These are phyloP conservation scores for Domatiomyces globalis DNA, from an alignment of 2,329 filamentous ascomycete genomes.

Conservation along the genomic window DNA sequence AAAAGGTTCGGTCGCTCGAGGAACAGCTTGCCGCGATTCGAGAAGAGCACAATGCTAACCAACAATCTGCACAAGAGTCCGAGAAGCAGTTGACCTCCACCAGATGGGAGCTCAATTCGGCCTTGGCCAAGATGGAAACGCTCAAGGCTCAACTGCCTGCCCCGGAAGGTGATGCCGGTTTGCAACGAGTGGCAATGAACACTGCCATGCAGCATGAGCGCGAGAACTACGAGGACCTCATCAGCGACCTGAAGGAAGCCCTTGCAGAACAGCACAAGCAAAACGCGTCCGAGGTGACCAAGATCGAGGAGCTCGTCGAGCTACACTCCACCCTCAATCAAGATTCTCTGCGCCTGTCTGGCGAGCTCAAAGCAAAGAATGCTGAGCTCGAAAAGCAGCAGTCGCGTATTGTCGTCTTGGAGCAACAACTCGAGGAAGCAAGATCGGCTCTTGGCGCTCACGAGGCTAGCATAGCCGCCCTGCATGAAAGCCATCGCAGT, in stretches of 20 bases:
- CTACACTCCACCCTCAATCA: conserved; percentile 51
- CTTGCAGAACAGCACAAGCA: conserved; percentile 69
- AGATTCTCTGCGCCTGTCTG: conserved; percentile 53
- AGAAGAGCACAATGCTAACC: conserved; percentile 54
- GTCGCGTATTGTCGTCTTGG: conserved; percentile 13
- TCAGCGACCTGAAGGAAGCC: conserved; percentile 53
- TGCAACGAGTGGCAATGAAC: conserved; percentile 23
- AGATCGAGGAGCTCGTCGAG: conserved; percentile 60
- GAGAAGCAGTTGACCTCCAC: conserved; percentile 60
- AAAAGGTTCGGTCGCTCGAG: conserved; percentile 41
- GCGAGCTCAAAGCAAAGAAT: conserved; percentile 43
- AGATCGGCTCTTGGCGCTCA: conserved; percentile 42
- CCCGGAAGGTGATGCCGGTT: conserved; percentile 16
- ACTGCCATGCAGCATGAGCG: conserved; percentile 38
- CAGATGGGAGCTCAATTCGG: conserved; percentile 59
- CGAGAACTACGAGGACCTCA: conserved; percentile 44
- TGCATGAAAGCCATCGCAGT: conserved; percentile 25
- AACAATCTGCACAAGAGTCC: conserved; percentile 56
- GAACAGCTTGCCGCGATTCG: conserved; percentile 62
- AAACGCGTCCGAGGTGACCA: conserved; percentile 53
- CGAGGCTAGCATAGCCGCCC: conserved; percentile 27
- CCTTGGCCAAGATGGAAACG: conserved; percentile 40
- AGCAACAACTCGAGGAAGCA: conserved; percentile 35
- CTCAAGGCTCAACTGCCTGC: conserved; percentile 25
- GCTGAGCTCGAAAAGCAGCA: conserved; percentile 33